Evolutionary conservation across 495 filamentous ascomycete species (phyloP).

Genomic region (Aspergillus coremiiformis): DNA sequence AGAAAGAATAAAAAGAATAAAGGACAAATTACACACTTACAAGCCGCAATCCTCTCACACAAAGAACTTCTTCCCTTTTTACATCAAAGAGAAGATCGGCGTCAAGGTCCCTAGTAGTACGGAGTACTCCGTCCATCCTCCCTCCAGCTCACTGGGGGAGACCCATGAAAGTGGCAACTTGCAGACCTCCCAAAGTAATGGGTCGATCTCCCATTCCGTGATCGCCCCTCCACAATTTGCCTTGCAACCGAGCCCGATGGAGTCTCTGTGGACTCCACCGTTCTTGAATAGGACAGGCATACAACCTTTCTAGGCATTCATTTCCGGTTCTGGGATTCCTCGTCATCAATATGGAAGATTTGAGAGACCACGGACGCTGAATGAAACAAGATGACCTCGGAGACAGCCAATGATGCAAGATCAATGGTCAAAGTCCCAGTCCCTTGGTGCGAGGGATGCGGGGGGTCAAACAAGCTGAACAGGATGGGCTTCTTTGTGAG

Average conservation of each 20-base stretch:
- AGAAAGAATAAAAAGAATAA: too few relatives aligned
- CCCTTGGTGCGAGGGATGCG: not conserved
- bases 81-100: not conserved
- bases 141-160: not conserved
- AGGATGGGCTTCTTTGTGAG: not conserved
- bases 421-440: not conserved
- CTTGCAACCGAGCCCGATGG: not conserved
- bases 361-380: not conserved
- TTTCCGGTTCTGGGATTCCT: not conserved
- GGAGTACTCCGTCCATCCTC: too few relatives aligned
- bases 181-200: not conserved
- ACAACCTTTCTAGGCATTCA: not conserved
- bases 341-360: not conserved
- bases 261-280: not conserved
- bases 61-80: conserved; percentile 1
- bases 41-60: not conserved
- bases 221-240: not conserved
- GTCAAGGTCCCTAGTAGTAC: not conserved
- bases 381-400: not conserved
- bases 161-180: conserved; percentile 16
- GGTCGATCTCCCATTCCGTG: conserved; percentile 4
- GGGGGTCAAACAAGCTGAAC: not conserved
- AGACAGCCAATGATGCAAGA: not conserved
- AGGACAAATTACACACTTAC: not conserved
- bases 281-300: not conserved